Conservation (phyloP, 768 basidiomycete genomes). For the Pleurotus sapidus region DNA sequence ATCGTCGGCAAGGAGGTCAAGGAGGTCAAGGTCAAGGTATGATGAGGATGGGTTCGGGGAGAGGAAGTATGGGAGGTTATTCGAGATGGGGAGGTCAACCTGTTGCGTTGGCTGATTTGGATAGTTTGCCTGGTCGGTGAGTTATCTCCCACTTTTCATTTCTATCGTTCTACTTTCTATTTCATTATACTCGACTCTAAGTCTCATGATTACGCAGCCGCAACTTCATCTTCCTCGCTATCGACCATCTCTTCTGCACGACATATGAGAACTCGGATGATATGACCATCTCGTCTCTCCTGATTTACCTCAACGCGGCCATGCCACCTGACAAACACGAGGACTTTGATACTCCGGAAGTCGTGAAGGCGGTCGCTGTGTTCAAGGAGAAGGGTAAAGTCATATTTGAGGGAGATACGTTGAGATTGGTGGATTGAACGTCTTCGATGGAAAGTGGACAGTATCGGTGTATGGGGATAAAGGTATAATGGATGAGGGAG, state of each 20-base stretch:
- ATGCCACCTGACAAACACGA: slow-evolving; percentile 78
- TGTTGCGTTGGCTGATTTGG: slow-evolving; percentile 53
- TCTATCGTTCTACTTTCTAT: too few relatives aligned
- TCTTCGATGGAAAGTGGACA: too few relatives aligned
- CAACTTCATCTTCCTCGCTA: slow-evolving; percentile 58
- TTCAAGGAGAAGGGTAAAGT: slow-evolving; percentile 47
- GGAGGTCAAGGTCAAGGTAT: too few relatives aligned
- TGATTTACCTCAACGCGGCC: slow-evolving; percentile 73
- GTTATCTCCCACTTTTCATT: slow-evolving; percentile 17
- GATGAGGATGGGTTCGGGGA: neutral
- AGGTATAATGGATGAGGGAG: too few relatives aligned
- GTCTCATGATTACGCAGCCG: slow-evolving; percentile 30
- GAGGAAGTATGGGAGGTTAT: slow-evolving; percentile 11
- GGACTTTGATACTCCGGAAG: slow-evolving; percentile 77
- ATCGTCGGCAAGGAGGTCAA: slow-evolving; percentile 5
- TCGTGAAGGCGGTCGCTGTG: slow-evolving; percentile 44
- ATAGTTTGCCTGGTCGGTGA: slow-evolving; percentile 59
- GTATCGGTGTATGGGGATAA: too few relatives aligned
- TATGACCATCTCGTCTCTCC: slow-evolving; percentile 62
- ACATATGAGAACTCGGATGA: slow-evolving; percentile 69
- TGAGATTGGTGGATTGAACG: slow-evolving; percentile 26
- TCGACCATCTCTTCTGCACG: slow-evolving; percentile 62
- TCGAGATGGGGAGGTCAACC: slow-evolving; percentile 14
- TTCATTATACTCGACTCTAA: too few relatives aligned
- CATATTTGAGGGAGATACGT: slow-evolving; percentile 48